Conservation (phyloP, 2,329 filamentous ascomycete species). For the Oidium heveae region DNA sequence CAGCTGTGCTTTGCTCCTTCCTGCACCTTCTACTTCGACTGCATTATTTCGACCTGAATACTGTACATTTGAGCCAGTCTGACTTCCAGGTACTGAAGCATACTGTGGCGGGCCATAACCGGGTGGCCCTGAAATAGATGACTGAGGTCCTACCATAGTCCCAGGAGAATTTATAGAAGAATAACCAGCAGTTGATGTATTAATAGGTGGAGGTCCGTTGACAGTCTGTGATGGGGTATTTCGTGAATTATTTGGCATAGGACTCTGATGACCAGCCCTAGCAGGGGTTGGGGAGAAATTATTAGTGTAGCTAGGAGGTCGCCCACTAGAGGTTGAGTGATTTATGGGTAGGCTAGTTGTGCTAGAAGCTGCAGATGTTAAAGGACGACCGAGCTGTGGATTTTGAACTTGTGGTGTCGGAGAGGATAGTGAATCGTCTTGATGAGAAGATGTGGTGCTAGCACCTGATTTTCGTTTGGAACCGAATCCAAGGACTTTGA, state of each 20-base stretch:
- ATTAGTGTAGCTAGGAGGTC: slow-evolving; percentile 37
- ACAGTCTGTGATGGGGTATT: slow-evolving; percentile 15
- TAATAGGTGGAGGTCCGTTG: slow-evolving; percentile 40
- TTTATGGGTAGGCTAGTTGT: slow-evolving; percentile 34
- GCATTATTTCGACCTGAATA: slow-evolving; percentile 18
- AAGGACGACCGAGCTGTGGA: slow-evolving; percentile 8
- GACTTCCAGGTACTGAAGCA: slow-evolving; percentile 7
- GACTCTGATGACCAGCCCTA: slow-evolving; percentile 22
- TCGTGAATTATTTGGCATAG: slow-evolving; percentile 12
- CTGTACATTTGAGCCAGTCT: slow-evolving; percentile 9
- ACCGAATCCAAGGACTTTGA: slow-evolving; percentile 58
- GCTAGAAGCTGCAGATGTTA: slow-evolving; percentile 19
- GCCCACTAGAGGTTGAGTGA: slow-evolving; percentile 30
- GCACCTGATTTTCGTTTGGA: slow-evolving; percentile 46
- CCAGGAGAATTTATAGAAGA: slow-evolving; percentile 21
- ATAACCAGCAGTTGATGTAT: slow-evolving; percentile 33
- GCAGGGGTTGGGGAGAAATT: slow-evolving; percentile 25
- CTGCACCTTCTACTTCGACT: slow-evolving; percentile 65
- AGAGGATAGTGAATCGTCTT: slow-evolving; percentile 11
- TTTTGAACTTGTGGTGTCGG: slow-evolving; percentile 6
- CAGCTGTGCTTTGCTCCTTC: slow-evolving; percentile 79
- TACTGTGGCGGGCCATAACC: slow-evolving; percentile 13
- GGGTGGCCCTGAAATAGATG: slow-evolving; percentile 11
- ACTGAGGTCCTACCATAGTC: slow-evolving; percentile 15
- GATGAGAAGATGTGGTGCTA: slow-evolving; percentile 22